A percentile compares a stretch with the other conserved stretches of the same genome.
Conservation (phyloP, 768 basidiomycete species). For the Dacryopinax primogenitus region DNA sequence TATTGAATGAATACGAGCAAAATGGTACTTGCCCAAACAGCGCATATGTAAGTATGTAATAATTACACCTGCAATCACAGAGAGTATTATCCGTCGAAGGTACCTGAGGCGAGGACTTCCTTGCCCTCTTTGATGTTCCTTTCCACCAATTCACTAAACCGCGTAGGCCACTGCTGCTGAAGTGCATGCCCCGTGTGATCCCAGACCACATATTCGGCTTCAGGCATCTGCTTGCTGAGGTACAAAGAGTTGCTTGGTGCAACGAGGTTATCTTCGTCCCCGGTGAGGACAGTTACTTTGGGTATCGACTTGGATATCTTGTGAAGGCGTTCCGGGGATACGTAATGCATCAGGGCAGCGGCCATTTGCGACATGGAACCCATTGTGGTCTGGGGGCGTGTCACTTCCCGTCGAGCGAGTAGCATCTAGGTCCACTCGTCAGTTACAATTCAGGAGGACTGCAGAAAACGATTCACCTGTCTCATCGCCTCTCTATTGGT, state of each 20-base stretch:
- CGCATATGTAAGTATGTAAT: too few species aligned
- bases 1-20: too few species aligned
- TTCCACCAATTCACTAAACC: constrained; percentile 48
- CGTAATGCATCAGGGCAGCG: constrained; percentile 51
- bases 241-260: constrained; percentile 37
- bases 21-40: too few species aligned
- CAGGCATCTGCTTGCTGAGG: constrained; percentile 45
- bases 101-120: constrained; percentile 1
- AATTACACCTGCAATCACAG: too few species aligned
- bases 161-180: constrained; percentile 35
- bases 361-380: constrained; percentile 63
- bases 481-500: constrained; percentile 52
- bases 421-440: constrained; percentile 18
- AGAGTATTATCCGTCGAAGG: too few species aligned
- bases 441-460: not conserved
- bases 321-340: constrained; percentile 36
- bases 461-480: constrained; percentile 31
- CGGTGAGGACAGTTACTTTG: constrained; percentile 55
- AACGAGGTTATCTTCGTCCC: constrained; percentile 46
- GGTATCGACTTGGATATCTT: constrained; percentile 44
- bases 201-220: constrained; percentile 45
- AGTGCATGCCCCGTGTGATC: constrained; percentile 52
- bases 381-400: constrained; percentile 44
- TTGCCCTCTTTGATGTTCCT: constrained; percentile 42
- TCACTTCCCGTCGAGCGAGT: constrained; percentile 36